Percentiles rank a stretch among this genome's conserved stretches.
phyloP scores from a whole-genome alignment of 164 flowering plant genomes.

The Aristolochia contorta region DNA sequence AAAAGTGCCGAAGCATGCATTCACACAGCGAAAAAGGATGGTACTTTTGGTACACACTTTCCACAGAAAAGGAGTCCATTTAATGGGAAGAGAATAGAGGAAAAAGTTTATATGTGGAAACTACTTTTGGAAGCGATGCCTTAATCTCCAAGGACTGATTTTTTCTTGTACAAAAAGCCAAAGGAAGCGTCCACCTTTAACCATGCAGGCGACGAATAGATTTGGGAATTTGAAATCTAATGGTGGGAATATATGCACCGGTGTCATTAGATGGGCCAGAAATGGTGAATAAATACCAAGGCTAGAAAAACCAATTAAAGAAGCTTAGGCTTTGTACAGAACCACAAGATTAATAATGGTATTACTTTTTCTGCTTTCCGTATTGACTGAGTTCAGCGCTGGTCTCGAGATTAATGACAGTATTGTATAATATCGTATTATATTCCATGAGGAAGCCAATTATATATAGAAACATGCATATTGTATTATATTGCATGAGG shows the following conservation, averaged over 20 bases:
- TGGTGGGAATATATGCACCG: background rate
- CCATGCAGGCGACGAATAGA: no score
- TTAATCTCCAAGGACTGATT: background rate
- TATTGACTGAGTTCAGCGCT: no score
- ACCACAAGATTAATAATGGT: no score
- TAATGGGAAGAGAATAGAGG: constrained; percentile 1
- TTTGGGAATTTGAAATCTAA: no score
- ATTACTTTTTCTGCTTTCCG: no score
- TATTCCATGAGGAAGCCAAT: no score
- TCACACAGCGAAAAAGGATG: background rate
- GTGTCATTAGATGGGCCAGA: no score
- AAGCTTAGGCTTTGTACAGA: background rate
- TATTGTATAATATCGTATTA: no score
- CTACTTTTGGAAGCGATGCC: background rate
- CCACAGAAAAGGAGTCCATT: background rate
- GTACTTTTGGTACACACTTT: background rate
- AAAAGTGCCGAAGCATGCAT: background rate
- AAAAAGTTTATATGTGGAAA: background rate
- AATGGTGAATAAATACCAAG: background rate
- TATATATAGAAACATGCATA: no score
- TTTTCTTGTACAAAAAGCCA: background rate
- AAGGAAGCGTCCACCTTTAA: background rate
- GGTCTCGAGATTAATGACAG: no score
- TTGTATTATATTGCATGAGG: no score
- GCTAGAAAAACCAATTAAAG: background rate